Conservation (phyloP, 768 basidiomycete genomes). For the Agaricus blazei region DNA sequence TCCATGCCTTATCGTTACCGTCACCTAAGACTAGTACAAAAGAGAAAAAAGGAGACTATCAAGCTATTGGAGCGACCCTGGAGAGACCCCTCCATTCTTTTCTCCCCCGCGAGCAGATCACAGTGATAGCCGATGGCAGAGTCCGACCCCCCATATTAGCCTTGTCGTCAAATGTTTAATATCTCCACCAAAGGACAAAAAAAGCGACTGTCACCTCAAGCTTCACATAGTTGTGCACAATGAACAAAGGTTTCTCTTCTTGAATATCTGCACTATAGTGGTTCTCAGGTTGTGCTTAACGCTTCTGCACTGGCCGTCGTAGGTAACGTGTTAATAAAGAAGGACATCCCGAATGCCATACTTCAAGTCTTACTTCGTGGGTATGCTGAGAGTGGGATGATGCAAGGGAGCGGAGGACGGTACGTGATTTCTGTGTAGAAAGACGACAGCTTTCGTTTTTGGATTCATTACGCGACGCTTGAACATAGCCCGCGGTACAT, state of each 20-base stretch:
- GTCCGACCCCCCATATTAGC: no score
- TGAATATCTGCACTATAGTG: constrained; percentile 36
- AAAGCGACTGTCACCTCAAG: no score
- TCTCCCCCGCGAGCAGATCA: no score
- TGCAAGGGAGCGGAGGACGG: constrained; percentile 62
- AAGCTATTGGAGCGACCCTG: no score
- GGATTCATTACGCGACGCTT: constrained; percentile 26
- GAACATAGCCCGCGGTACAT: no score
- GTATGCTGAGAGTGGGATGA: constrained; percentile 59
- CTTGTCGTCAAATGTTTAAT: no score
- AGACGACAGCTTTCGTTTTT: constrained; percentile 51
- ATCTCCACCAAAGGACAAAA: no score
- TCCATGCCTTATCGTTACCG: no score
- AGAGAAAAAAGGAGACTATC: no score
- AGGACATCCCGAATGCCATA: not conserved
- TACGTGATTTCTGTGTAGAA: constrained; percentile 68
- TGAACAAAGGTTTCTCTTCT: constrained; percentile 28
- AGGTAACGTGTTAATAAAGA: not conserved
- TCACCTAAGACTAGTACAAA: no score
- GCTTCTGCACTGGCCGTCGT: constrained; percentile 55
- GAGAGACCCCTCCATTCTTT: no score
- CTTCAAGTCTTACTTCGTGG: constrained; percentile 47
- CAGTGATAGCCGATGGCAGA: no score
- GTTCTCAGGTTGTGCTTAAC: constrained; percentile 39
- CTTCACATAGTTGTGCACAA: constrained; percentile 42